Conservation (phyloP, 179 eudicot species). For the Spergularia azorica region DNA sequence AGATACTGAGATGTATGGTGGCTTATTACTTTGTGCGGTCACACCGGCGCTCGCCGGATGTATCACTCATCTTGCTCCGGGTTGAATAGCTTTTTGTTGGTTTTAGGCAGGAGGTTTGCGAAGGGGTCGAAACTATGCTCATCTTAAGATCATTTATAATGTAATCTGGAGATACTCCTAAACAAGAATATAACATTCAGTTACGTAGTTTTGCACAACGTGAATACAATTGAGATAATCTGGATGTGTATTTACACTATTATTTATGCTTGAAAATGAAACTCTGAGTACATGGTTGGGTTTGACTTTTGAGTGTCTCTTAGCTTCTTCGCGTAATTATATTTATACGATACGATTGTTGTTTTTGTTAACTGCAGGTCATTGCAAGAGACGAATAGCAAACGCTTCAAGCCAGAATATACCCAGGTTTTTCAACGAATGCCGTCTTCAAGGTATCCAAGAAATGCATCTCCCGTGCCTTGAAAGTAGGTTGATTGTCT, state of each 20-base stretch:
- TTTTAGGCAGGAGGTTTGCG: no score
- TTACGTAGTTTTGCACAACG: neutral
- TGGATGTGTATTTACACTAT: neutral
- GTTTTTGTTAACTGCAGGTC: conserved; percentile 38
- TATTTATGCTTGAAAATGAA: neutral
- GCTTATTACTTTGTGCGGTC: neutral
- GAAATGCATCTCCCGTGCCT: conserved; percentile 59
- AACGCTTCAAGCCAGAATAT: conserved; percentile 60
- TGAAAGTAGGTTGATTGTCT: conserved; percentile 24
- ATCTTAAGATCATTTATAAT: no score
- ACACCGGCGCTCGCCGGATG: no score
- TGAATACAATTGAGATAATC: neutral
- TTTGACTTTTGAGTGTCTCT: neutral
- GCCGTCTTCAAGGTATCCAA: conserved; percentile 58
- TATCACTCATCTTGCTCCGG: no score
- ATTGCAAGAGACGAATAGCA: conserved; percentile 47
- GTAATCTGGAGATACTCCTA: no score
- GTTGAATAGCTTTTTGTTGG: no score
- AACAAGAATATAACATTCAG: neutral
- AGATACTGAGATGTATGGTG: neutral
- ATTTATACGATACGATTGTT: neutral
- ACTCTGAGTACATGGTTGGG: neutral
- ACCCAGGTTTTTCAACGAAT: conserved; percentile 47
- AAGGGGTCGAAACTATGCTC: no score
- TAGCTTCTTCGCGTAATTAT: no score